Conservation (phyloP, 805 yeast species). For the Naumovozyma baii region DNA sequence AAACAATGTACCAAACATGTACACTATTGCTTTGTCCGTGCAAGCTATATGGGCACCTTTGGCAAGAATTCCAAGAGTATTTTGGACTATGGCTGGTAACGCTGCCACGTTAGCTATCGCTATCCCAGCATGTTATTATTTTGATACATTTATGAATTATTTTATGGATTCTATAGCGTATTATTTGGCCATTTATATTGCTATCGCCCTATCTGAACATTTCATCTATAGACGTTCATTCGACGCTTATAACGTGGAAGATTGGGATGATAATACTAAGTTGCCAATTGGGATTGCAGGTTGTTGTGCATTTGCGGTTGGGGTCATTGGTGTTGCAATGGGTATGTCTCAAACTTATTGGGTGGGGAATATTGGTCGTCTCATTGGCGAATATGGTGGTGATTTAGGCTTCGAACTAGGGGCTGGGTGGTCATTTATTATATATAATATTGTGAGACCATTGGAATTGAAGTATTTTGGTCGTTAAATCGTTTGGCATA, state of each 20-base stretch:
- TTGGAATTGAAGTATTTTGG: slow-evolving; percentile 58
- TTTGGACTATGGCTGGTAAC: slow-evolving; percentile 73
- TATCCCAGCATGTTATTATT: slow-evolving; percentile 75
- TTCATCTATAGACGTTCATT: slow-evolving; percentile 61
- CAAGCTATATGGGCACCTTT: slow-evolving; percentile 74
- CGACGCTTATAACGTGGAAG: slow-evolving; percentile 50
- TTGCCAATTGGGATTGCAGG: slow-evolving; percentile 77
- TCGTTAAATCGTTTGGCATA: no score
- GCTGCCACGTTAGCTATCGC: slow-evolving; percentile 71
- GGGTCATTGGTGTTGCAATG: slow-evolving; percentile 75
- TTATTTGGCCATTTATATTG: slow-evolving; percentile 78
- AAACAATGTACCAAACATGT: slow-evolving; percentile 87
- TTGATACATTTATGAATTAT: slow-evolving; percentile 61
- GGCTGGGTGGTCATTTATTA: slow-evolving; percentile 52
- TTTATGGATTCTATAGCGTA: slow-evolving; percentile 89
- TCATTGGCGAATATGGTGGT: slow-evolving; percentile 61
- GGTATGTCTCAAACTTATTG: slow-evolving; percentile 89
- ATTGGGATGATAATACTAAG: slow-evolving; percentile 44
- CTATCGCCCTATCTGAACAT: slow-evolving; percentile 68
- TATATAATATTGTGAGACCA: slow-evolving; percentile 47
- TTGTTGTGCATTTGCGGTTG: slow-evolving; percentile 64
- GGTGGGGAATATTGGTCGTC: slow-evolving; percentile 52
- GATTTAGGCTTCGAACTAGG: slow-evolving; percentile 80
- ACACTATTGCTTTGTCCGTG: slow-evolving; percentile 77
- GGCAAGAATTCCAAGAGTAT: slow-evolving; percentile 64